Conservation (phyloP, 495 filamentous ascomycete genomes). For the Aspergillus carlsbadensis region DNA sequence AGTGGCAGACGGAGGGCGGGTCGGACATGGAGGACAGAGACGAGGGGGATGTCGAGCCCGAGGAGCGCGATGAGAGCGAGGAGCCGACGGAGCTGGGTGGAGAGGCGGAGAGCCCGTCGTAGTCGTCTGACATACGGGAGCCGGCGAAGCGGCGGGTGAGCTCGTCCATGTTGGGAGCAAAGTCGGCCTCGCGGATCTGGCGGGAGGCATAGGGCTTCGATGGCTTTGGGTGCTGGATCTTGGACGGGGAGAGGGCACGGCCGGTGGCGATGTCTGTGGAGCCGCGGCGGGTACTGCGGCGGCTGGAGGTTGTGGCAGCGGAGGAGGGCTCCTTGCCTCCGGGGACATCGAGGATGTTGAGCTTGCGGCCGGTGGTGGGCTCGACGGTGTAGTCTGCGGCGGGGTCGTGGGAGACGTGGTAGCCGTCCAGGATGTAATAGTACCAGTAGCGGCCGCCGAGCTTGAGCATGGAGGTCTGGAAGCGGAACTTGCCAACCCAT, state of each 20-base stretch:
- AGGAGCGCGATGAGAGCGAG: constrained; percentile 70
- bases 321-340: constrained; percentile 35
- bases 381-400: constrained; percentile 86
- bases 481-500: constrained; percentile 95
- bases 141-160: constrained; percentile 70
- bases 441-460: constrained; percentile 96
- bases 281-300: constrained; percentile 28
- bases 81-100: constrained; percentile 74
- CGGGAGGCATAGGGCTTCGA: constrained; percentile 80
- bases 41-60: constrained; percentile 67
- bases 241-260: constrained; percentile 79
- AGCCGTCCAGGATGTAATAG: constrained; percentile 99
- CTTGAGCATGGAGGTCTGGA: constrained; percentile 81
- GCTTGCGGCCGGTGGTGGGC: constrained; percentile 92
- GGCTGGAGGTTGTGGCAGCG: neutral
- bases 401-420: constrained; percentile 97
- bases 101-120: constrained; percentile 59
- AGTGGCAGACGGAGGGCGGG: constrained; percentile 70
- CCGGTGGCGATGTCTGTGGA: constrained; percentile 74
- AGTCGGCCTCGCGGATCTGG: constrained; percentile 77
- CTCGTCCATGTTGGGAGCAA: constrained; percentile 67
- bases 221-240: constrained; percentile 90
- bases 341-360: constrained; percentile 77
- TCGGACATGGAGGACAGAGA: constrained; percentile 74
- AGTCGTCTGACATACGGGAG: constrained; percentile 69